Evolutionary conservation across 306 rosid genomes (phyloP), one percentile per base, ranked within the genome.

Genomic region (Glycine soja): DNA sequence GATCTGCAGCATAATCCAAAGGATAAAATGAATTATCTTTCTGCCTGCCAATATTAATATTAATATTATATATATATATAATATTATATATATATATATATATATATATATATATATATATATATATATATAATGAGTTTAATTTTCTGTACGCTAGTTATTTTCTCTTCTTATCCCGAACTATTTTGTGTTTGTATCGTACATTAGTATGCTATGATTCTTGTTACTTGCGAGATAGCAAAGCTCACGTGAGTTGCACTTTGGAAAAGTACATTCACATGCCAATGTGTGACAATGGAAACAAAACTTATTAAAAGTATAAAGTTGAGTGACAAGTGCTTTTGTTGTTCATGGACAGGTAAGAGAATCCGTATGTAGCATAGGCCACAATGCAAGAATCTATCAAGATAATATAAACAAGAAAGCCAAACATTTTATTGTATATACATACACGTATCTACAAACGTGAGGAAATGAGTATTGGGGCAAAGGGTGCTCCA

Each of bases 231-330:
- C 85, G 83, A 82, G 85, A 85, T 84, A 82, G 82, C 88, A 85
- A 88, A 83, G 84, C 83, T 92, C 97, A 95, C 98, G 98, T 95
- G 98, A 91, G 89, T 67, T 88, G 87, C 89, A 82, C 95, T 90
- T 88, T 67, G 97, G 95, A 88, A 94, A 91, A 87, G 98, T 91
- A 92, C 97, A 91, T 90, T 95, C 98, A 95, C 97, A 89, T 95
- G 97, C 78, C 76, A 87, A 81, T 85, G 91, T 85, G 93, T 82
- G 81, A 87, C 80, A 81, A 86, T 86, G 87, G 80, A 91, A 86
- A 91, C 95, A 93, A 92, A 87, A 88, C 11, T 76, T 84, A 84
- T 81, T 89, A 58, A 82, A 89, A 83, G 84, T 79, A 88, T 82
- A 91, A 90, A 92, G 93, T 86, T 83, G 86, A 87, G 74, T 82